Evolutionary conservation across 495 filamentous ascomycete species (phyloP).

Genomic region (Hypoxylon fuscum): DNA sequence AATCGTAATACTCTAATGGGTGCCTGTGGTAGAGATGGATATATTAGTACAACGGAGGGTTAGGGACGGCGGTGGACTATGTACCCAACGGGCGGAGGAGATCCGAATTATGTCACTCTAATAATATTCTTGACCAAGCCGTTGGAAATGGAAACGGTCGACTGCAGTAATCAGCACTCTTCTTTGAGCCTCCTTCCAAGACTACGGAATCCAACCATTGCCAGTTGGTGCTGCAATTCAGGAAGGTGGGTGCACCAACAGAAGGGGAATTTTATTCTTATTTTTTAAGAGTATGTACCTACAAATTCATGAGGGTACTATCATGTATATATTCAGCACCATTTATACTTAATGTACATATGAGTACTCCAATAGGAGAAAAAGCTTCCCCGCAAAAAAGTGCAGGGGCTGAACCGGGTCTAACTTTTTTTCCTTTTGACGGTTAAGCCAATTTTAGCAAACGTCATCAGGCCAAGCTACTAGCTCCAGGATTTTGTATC

Average conservation of each 20-base stretch:
- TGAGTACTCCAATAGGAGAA: slow-evolving; percentile 1
- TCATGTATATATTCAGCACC: slow-evolving; percentile 8
- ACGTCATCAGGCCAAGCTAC: slow-evolving; percentile 36
- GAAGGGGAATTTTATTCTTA: too few species aligned
- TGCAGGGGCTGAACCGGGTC: slow-evolving; percentile 10
- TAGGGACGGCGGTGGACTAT: background rate
- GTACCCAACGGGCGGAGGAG: background rate
- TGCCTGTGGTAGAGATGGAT: too few species aligned
- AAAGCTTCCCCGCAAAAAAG: slow-evolving; percentile 21
- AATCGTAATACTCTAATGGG: too few species aligned
- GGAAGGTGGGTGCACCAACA: background rate
- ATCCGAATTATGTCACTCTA: background rate
- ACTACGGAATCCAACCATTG: background rate
- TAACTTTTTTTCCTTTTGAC: slow-evolving; percentile 15
- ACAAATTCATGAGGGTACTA: too few species aligned
- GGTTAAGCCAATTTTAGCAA: slow-evolving; percentile 19
- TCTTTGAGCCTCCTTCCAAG: slow-evolving; percentile 1
- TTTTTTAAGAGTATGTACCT: too few species aligned
- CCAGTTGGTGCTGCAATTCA: too few species aligned
- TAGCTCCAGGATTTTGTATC: slow-evolving; percentile 17
- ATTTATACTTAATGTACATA: slow-evolving; percentile 8
- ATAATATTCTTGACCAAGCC: background rate
- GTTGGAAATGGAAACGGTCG: background rate
- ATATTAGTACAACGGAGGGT: too few species aligned
- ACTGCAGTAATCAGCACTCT: slow-evolving; percentile 11